Conservation (phyloP, 2,329 filamentous ascomycete species). For the Gnomoniopsis smithogilvyi region DNA sequence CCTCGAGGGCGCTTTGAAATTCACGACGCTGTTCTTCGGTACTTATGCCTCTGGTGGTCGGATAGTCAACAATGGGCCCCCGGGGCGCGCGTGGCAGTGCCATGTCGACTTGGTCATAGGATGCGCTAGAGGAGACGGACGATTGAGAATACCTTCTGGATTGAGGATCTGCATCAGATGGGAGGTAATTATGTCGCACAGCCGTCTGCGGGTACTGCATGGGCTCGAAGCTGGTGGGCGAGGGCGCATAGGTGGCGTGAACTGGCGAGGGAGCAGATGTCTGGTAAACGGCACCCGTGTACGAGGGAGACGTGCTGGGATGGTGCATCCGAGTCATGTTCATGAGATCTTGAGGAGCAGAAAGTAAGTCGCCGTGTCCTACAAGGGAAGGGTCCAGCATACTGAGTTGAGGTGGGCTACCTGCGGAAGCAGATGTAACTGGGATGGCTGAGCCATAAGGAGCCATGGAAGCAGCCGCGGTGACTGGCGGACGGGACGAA, state of each 20-base stretch:
- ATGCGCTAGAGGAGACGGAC: conserved; percentile 64
- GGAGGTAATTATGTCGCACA: conserved; percentile 56
- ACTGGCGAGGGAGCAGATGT: conserved; percentile 66
- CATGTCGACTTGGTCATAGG: conserved; percentile 34
- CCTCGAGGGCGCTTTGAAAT: conserved; percentile 87
- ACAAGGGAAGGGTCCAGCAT: conserved; percentile 52
- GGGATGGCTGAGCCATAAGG: conserved; percentile 67
- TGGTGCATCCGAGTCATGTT: conserved; percentile 62
- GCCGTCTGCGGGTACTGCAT: conserved; percentile 71
- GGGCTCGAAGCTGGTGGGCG: conserved; percentile 65
- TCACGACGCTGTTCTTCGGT: conserved; percentile 46
- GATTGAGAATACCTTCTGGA: conserved; percentile 76
- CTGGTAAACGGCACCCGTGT: conserved; percentile 65
- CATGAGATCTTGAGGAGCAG: conserved; percentile 71
- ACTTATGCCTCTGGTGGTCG: conserved; percentile 34
- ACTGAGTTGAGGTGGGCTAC: conserved; percentile 56
- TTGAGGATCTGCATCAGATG: conserved; percentile 50
- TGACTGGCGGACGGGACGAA: conserved; percentile 49
- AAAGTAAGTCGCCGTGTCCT: conserved; percentile 66
- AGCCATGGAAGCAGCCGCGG: conserved; percentile 59
- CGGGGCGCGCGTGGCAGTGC: conserved; percentile 42
- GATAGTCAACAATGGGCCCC: conserved; percentile 64
- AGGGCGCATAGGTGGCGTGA: conserved; percentile 62
- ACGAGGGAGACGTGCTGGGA: conserved; percentile 58
- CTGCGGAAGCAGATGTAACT: conserved; percentile 70